Conservation (phyloP, 768 basidiomycete genomes). For the Gymnopilus junonius region DNA sequence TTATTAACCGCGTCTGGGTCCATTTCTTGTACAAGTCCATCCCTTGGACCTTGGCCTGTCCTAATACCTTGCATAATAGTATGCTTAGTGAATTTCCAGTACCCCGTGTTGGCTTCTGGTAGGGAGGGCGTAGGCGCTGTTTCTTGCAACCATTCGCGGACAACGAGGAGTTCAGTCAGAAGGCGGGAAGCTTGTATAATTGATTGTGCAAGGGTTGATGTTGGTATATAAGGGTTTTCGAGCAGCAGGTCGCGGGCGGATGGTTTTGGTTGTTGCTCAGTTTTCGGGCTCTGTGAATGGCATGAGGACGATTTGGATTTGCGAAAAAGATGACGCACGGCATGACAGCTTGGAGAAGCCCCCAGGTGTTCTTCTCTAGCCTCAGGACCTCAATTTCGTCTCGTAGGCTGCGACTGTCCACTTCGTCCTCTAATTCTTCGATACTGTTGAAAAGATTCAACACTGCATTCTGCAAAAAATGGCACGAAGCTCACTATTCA, state of each 20-base stretch:
- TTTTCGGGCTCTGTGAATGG: constrained; percentile 65
- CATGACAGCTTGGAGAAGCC: constrained; percentile 75
- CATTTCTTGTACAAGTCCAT: constrained; percentile 64
- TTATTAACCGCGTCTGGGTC: constrained; percentile 82
- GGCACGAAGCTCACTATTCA: constrained; percentile 53
- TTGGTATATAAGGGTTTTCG: constrained; percentile 83
- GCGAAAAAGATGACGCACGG: constrained; percentile 51
- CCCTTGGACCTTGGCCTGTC: constrained; percentile 47
- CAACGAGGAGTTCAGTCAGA: constrained; percentile 76
- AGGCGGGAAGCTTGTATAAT: constrained; percentile 70
- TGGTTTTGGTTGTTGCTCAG: constrained; percentile 48
- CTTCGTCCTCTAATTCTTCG: constrained; percentile 51
- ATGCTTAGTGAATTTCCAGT: constrained; percentile 84
- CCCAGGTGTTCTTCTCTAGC: constrained; percentile 85
- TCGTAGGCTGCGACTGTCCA: constrained; percentile 37
- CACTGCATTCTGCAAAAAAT: neutral
- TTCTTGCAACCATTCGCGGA: constrained; percentile 90
- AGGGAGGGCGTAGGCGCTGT: constrained; percentile 62
- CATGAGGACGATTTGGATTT: neutral
- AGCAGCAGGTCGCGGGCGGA: constrained; percentile 60
- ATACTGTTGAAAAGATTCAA: constrained; percentile 40
- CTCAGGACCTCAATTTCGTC: constrained; percentile 66
- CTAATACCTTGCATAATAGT: constrained; percentile 67
- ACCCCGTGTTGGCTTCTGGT: constrained; percentile 79
- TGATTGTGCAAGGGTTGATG: constrained; percentile 73